Conservation (phyloP, 257 asterid genomes). For the Verbena officinalis region DNA sequence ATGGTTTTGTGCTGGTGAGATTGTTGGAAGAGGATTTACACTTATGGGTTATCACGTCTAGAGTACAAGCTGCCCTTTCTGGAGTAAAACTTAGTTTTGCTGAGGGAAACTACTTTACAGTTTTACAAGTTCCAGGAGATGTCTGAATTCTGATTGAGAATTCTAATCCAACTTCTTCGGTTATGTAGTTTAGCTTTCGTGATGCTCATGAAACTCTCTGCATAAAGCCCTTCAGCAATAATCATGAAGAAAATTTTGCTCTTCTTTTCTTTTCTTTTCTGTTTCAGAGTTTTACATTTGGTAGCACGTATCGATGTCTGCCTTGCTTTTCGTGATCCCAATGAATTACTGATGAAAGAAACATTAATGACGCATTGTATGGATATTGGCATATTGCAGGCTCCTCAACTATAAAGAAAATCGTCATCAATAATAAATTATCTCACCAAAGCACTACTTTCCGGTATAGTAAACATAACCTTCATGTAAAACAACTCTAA, state of each 20-base stretch:
- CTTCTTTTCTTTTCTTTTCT: background rate
- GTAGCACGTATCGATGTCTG: background rate
- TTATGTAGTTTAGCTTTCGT: background rate
- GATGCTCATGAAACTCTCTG: background rate
- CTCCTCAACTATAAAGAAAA: too few species aligned
- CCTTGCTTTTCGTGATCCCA: too few species aligned
- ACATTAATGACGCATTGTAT: too few species aligned
- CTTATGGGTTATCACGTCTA: constrained; percentile 51
- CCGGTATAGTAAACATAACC: too few species aligned
- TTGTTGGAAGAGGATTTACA: constrained; percentile 67
- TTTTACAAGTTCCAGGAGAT: background rate
- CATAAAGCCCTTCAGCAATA: background rate
- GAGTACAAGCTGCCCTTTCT: background rate
- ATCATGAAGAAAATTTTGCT: background rate
- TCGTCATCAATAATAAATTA: too few species aligned
- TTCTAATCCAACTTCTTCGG: background rate
- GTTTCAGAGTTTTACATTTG: background rate
- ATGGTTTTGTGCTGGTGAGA: constrained; percentile 76
- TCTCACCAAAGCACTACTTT: too few species aligned
- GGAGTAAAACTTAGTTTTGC: background rate
- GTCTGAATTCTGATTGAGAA: background rate
- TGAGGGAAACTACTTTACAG: background rate
- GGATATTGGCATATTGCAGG: too few species aligned
- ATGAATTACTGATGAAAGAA: too few species aligned
- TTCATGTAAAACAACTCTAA: background rate